Percentiles rank a stretch among this genome's conserved stretches.
Evolutionary conservation across 257 asterid species (phyloP).

Genomic region (Solanum tacnaense): DNA sequence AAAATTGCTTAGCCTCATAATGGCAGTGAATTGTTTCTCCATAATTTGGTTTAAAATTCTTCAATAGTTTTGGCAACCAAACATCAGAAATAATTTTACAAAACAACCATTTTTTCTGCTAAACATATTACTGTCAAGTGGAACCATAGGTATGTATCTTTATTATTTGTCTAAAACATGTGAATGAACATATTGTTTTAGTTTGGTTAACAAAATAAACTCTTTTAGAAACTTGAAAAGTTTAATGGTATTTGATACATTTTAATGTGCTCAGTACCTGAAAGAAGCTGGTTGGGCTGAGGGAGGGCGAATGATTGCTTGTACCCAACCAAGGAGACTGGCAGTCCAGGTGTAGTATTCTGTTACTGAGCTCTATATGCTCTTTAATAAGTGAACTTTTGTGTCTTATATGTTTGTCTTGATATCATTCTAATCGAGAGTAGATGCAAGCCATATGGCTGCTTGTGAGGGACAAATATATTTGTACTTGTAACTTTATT

Average conservation of each 20-base stretch:
- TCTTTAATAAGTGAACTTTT: neutral
- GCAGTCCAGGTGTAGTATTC: constrained; percentile 71
- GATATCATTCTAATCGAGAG: neutral
- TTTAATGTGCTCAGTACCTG: constrained; percentile 40
- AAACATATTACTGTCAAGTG: neutral
- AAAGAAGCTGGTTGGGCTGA: constrained; percentile 97
- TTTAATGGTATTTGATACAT: neutral
- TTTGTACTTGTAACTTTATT: neutral
- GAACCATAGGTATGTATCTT: neutral
- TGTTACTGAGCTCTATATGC: neutral
- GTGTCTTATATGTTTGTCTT: neutral
- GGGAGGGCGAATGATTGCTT: constrained; percentile 83
- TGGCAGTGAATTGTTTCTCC: neutral
- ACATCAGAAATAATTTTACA: neutral
- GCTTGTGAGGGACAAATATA: neutral
- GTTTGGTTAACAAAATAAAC: neutral
- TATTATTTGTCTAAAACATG: neutral
- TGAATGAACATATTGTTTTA: neutral
- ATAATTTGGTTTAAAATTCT: neutral
- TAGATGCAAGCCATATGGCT: neutral
- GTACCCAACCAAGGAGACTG: constrained; percentile 94
- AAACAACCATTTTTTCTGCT: neutral
- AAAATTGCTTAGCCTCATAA: neutral
- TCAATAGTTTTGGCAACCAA: neutral
- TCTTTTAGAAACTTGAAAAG: neutral